These are phyloP conservation scores for Pythium guiyangense DNA, from an alignment of 352 stramenopile species.

Conservation along the genomic window DNA sequence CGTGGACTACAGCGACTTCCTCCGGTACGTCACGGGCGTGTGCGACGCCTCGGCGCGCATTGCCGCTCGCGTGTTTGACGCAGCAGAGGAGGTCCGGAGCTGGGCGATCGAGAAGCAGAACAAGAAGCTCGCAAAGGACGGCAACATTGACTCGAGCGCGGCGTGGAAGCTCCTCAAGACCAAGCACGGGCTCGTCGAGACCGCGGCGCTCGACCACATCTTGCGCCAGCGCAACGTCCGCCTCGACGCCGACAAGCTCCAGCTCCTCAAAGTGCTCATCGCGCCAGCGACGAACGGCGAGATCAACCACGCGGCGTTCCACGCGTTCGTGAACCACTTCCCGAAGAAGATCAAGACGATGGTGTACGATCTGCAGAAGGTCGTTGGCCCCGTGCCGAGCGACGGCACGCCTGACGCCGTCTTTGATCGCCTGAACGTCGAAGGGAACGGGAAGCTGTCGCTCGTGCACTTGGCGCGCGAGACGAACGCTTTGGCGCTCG, in stretches of 20 bases:
- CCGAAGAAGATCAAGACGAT: slow-evolving; percentile 71
- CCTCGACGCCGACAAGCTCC: slow-evolving; percentile 46
- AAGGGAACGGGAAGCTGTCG: slow-evolving; percentile 65
- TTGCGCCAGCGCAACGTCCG: slow-evolving; percentile 51
- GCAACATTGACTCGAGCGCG: slow-evolving; percentile 68
- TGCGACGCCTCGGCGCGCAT: slow-evolving; percentile 57
- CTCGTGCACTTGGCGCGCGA: slow-evolving; percentile 55
- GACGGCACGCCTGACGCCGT: slow-evolving; percentile 36
- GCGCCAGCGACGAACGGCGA: slow-evolving; percentile 55
- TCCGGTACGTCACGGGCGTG: slow-evolving; percentile 72
- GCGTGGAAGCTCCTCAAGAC: slow-evolving; percentile 71
- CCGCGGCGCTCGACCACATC: slow-evolving; percentile 51
- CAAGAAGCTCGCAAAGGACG: slow-evolving; percentile 68
- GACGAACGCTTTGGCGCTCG: slow-evolving; percentile 45
- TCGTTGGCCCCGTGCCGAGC: slow-evolving; percentile 38
- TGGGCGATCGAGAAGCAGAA: slow-evolving; percentile 81
- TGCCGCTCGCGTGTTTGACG: slow-evolving; percentile 46
- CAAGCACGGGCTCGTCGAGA: slow-evolving; percentile 48
- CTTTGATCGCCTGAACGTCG: slow-evolving; percentile 69
- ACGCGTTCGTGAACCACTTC: slow-evolving; percentile 78
- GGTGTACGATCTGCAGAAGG: slow-evolving; percentile 68
- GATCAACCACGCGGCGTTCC: slow-evolving; percentile 55
- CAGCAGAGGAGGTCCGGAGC: slow-evolving; percentile 55
- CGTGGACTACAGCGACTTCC: slow-evolving; percentile 75
- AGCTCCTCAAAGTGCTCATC: slow-evolving; percentile 60